These are phyloP conservation scores for Aspergillus avenaceus DNA, from an alignment of 495 filamentous ascomycete genomes.

Conservation along the genomic window DNA sequence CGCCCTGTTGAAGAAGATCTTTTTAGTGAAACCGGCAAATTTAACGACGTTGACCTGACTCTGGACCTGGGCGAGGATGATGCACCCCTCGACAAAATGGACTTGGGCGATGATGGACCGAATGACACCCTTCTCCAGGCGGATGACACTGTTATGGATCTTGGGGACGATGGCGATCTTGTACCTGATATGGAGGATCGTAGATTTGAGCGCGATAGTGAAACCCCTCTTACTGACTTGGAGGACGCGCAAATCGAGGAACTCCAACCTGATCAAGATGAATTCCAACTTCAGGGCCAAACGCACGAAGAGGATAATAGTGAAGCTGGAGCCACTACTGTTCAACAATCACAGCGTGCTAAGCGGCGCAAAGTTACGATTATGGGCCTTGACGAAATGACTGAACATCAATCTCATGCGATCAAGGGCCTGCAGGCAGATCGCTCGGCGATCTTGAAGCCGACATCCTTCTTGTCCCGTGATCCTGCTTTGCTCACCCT, in stretches of 20 bases:
- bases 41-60: slow-evolving; percentile 42
- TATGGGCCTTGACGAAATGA: slow-evolving; percentile 63
- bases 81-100: slow-evolving; percentile 40
- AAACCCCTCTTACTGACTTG: slow-evolving; percentile 37
- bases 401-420: slow-evolving; percentile 50
- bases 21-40: slow-evolving; percentile 59
- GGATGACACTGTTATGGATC: slow-evolving; percentile 41
- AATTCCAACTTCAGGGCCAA: slow-evolving; percentile 50
- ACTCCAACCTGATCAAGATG: slow-evolving; percentile 21
- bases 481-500: slow-evolving; percentile 81
- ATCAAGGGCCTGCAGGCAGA: slow-evolving; percentile 79
- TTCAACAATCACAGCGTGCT: slow-evolving; percentile 58
- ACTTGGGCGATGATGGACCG: slow-evolving; percentile 25
- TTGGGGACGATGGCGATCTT: slow-evolving; percentile 41
- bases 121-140: slow-evolving; percentile 29
- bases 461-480: slow-evolving; percentile 72
- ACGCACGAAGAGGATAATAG: slow-evolving; percentile 33
- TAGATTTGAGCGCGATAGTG: slow-evolving; percentile 59
- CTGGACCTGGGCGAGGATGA: slow-evolving; percentile 54
- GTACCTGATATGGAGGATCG: slow-evolving; percentile 53
- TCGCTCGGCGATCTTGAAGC: slow-evolving; percentile 74
- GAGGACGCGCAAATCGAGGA: slow-evolving; percentile 56
- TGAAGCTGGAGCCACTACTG: slow-evolving; percentile 47
- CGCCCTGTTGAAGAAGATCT: slow-evolving; percentile 67
- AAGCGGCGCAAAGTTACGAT: slow-evolving; percentile 66